These are phyloP conservation scores for Eruca vesicaria DNA, from an alignment of 441 rosid genomes.

Conservation along the genomic window DNA sequence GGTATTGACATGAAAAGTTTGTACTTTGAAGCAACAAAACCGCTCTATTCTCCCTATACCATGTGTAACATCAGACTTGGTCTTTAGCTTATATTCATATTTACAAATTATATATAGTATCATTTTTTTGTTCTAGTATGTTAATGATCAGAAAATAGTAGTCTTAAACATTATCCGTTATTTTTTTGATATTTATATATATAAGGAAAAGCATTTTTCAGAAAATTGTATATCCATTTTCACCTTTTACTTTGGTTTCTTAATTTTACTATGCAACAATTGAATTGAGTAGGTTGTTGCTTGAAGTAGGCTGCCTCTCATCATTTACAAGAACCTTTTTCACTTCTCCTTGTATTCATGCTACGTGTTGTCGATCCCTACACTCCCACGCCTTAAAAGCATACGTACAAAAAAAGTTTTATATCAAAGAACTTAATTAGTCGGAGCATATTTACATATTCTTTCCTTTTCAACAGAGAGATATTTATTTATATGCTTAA, in stretches of 20 bases:
- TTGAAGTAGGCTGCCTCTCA: constrained; percentile 23
- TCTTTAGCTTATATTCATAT: background rate
- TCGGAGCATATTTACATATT: background rate
- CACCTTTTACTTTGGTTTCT: background rate
- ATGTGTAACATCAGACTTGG: background rate
- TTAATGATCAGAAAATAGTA: background rate
- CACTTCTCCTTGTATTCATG: constrained; percentile 3
- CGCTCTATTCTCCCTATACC: background rate
- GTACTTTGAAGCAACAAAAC: background rate
- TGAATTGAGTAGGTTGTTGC: constrained; percentile 24
- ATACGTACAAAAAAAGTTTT: background rate
- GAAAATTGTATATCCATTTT: background rate
- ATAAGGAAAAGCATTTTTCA: background rate
- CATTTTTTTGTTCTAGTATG: too few species aligned
- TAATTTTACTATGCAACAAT: background rate
- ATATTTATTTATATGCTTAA: too few species aligned
- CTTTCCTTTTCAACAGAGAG: background rate
- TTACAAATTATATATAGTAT: background rate
- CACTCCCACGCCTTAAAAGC: constrained; percentile 20
- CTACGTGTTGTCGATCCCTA: constrained; percentile 4
- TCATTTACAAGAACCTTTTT: constrained; percentile 1
- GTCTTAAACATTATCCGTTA: background rate
- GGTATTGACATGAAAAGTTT: background rate
- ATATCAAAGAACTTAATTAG: background rate
- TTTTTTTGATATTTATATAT: background rate